A percentile compares a stretch with the other conserved stretches of the same genome.
Conservation (phyloP, 768 basidiomycete species). For the Amanita brunnescens region DNA sequence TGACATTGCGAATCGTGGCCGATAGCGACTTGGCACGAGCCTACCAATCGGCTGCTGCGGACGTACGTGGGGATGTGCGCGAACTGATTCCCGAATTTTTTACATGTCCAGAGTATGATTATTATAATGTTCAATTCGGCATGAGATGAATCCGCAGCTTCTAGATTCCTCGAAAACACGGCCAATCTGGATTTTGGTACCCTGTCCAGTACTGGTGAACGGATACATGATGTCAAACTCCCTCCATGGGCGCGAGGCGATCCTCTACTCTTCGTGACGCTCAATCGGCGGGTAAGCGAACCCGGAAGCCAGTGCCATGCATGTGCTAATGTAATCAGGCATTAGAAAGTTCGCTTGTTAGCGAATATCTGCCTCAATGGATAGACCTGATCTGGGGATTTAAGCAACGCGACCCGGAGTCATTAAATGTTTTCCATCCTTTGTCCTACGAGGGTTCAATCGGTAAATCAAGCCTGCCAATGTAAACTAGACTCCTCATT, state of each 20-base stretch:
- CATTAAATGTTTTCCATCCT: constrained; percentile 86
- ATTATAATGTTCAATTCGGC: not conserved
- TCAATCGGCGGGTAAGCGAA: constrained; percentile 60
- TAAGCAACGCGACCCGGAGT: constrained; percentile 71
- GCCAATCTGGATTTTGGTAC: constrained; percentile 74
- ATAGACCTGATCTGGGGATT: constrained; percentile 92
- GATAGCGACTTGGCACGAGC: constrained; percentile 68
- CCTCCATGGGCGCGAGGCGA: constrained; percentile 88
- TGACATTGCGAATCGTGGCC: not conserved
- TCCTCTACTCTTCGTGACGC: constrained; percentile 69
- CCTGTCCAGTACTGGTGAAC: constrained; percentile 64
- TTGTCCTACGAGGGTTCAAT: constrained; percentile 90
- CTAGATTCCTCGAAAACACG: constrained; percentile 76
- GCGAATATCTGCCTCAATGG: constrained; percentile 78
- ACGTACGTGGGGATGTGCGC: constrained; percentile 86
- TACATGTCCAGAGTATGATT: constrained; percentile 66
- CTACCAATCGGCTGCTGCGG: constrained; percentile 77
- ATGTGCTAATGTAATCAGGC: constrained; percentile 37
- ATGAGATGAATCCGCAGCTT: not conserved
- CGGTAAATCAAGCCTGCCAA: constrained; percentile 29
- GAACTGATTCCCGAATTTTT: constrained; percentile 91
- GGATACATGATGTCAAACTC: constrained; percentile 79
- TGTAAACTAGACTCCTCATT: not conserved
- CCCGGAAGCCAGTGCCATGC: not conserved
- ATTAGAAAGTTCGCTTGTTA: constrained; percentile 81